Conservation (phyloP, 345 rosid genomes). For the Acer negundo region DNA sequence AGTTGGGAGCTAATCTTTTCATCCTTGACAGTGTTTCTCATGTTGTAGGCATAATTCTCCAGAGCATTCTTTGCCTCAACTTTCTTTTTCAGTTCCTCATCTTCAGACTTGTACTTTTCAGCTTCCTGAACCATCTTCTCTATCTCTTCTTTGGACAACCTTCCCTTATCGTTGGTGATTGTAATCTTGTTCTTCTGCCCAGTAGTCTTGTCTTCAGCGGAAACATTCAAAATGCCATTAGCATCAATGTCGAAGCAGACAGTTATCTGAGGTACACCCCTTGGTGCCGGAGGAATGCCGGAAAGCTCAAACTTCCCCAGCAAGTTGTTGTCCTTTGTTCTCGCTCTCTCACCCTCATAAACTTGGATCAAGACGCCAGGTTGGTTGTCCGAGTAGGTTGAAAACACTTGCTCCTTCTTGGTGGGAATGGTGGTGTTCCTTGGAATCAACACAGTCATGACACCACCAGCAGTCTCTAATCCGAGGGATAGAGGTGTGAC, state of each 20-base stretch:
- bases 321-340: slow-evolving; percentile 40
- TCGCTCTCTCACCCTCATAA: slow-evolving; percentile 31
- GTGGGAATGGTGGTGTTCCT: slow-evolving; percentile 43
- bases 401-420: slow-evolving; percentile 37
- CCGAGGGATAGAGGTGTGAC: slow-evolving; percentile 50
- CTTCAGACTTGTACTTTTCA: slow-evolving; percentile 63
- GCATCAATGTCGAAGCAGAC: slow-evolving; percentile 29
- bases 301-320: slow-evolving; percentile 46
- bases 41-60: slow-evolving; percentile 50
- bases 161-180: slow-evolving; percentile 65
- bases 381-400: slow-evolving; percentile 34
- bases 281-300: slow-evolving; percentile 47
- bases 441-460: slow-evolving; percentile 39
- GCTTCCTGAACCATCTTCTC: slow-evolving; percentile 75
- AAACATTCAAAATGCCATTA: slow-evolving; percentile 51
- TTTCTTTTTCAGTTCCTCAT: slow-evolving; percentile 68
- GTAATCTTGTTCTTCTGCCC: slow-evolving; percentile 75
- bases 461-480: slow-evolving; percentile 43
- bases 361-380: slow-evolving; percentile 36
- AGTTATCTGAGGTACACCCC: slow-evolving; percentile 35
- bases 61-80: slow-evolving; percentile 60
- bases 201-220: slow-evolving; percentile 66
- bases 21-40: slow-evolving; percentile 64
- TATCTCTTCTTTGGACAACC: slow-evolving; percentile 56
- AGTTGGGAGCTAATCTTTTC: slow-evolving; percentile 58